phyloP scores from a whole-genome alignment of 2,329 filamentous ascomycete genomes.

The Monilinia laxa region DNA sequence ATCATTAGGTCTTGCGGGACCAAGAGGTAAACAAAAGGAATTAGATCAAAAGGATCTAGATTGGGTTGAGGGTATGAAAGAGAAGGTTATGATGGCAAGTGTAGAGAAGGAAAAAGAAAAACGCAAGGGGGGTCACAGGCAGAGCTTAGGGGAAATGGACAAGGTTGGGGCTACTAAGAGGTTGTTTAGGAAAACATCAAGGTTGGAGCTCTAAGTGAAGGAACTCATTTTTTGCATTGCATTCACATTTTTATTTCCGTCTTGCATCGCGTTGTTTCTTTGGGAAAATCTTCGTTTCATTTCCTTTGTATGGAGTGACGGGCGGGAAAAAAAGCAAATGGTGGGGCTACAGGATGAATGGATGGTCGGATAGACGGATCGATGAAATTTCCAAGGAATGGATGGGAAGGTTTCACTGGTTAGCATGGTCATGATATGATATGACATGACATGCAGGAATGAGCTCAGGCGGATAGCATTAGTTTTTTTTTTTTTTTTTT shows the following conservation, averaged over 20 bases:
- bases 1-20: conserved; percentile 64
- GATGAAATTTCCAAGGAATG: neutral
- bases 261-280: conserved; percentile 8
- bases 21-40: conserved; percentile 61
- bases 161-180: conserved; percentile 72
- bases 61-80: conserved; percentile 82
- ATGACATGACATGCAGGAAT: conserved; percentile 3
- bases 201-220: conserved; percentile 2
- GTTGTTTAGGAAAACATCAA: conserved; percentile 49
- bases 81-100: conserved; percentile 71
- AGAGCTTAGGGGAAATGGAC: conserved; percentile 64
- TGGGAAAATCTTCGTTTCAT: neutral
- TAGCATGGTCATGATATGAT: conserved; percentile 12
- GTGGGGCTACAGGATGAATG: neutral
- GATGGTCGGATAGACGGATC: neutral
- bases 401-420: neutral
- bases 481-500: neutral
- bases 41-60: conserved; percentile 72
- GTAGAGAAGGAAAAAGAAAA: conserved; percentile 50
- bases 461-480: neutral
- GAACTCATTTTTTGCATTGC: neutral
- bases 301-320: conserved; percentile 2
- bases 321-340: too few species aligned
- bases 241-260: neutral
- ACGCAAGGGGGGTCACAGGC: conserved; percentile 30